Evolutionary conservation across 2,329 filamentous ascomycete genomes (phyloP).

Genomic region (Colletotrichum sp.): DNA sequence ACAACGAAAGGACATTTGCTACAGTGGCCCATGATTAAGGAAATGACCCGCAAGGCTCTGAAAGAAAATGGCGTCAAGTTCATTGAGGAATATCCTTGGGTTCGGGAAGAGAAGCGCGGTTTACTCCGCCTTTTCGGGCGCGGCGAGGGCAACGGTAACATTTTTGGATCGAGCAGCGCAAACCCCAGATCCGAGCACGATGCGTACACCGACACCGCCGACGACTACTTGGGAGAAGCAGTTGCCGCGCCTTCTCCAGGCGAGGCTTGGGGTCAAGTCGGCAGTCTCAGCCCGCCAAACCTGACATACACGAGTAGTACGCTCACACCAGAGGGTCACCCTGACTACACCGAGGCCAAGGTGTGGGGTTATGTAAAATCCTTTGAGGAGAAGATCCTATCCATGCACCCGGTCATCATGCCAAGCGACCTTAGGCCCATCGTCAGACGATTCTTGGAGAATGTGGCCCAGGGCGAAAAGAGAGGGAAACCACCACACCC

Average conservation of each 20-base stretch:
- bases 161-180: constrained; percentile 38
- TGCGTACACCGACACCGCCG: constrained; percentile 39
- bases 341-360: constrained; percentile 56
- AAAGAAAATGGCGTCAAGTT: constrained; percentile 55
- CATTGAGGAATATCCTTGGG: constrained; percentile 76
- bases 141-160: constrained; percentile 74
- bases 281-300: constrained; percentile 50
- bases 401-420: constrained; percentile 68
- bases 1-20: constrained; percentile 87
- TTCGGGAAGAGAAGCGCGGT: constrained; percentile 75
- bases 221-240: constrained; percentile 53
- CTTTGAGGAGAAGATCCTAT: constrained; percentile 67
- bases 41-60: constrained; percentile 62
- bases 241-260: constrained; percentile 59
- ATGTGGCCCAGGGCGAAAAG: constrained; percentile 37
- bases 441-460: constrained; percentile 57
- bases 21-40: constrained; percentile 70
- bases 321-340: constrained; percentile 50
- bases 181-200: background rate
- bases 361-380: constrained; percentile 60
- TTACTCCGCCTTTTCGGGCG: constrained; percentile 77
- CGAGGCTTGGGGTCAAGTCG: constrained; percentile 65
- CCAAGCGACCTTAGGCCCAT: constrained; percentile 57
- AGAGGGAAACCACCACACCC: constrained; percentile 13
- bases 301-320: constrained; percentile 41